A percentile compares a stretch with the other conserved stretches of the same genome.
These are phyloP conservation scores for Allomyces macrogynus DNA, from an alignment of 192 early-diverging fungal genomes.

Conservation along the genomic window DNA sequence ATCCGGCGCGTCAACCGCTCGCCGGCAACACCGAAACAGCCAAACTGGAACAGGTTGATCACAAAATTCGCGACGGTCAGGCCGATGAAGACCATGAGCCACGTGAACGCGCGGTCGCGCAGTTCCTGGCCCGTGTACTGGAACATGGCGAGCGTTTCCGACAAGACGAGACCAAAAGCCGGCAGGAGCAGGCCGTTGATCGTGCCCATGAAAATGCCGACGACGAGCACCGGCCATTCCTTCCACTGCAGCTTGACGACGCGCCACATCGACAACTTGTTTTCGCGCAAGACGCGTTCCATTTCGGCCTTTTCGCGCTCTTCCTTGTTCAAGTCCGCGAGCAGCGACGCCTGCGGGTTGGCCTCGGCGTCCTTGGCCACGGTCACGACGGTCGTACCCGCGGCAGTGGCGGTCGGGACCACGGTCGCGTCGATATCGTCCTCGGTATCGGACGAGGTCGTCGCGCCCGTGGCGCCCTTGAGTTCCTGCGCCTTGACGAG, in stretches of 20 bases:
- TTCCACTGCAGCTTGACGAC: slow-evolving; percentile 29
- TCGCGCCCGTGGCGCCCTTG: slow-evolving; percentile 10
- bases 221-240: slow-evolving; percentile 17
- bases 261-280: slow-evolving; percentile 30
- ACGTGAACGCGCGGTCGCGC: not conserved
- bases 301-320: slow-evolving; percentile 7
- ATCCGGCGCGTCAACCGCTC: slow-evolving; percentile 17
- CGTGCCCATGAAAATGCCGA: slow-evolving; percentile 3
- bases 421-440: not conserved
- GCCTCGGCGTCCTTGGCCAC: not conserved
- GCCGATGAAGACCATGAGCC: not conserved
- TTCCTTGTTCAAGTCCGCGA: not conserved
- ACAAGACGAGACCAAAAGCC: slow-evolving; percentile 48
- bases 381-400: not conserved
- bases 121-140: not conserved
- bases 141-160: not conserved
- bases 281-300: slow-evolving; percentile 12
- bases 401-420: not conserved
- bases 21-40: slow-evolving; percentile 13
- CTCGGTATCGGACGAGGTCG: not conserved
- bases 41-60: not conserved
- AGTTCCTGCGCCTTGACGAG: slow-evolving; percentile 15
- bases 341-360: not conserved
- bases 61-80: not conserved
- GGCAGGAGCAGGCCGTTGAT: slow-evolving; percentile 31